These are phyloP conservation scores for Babjeviella inositovora DNA, from an alignment of 805 yeast species.

Conservation along the genomic window DNA sequence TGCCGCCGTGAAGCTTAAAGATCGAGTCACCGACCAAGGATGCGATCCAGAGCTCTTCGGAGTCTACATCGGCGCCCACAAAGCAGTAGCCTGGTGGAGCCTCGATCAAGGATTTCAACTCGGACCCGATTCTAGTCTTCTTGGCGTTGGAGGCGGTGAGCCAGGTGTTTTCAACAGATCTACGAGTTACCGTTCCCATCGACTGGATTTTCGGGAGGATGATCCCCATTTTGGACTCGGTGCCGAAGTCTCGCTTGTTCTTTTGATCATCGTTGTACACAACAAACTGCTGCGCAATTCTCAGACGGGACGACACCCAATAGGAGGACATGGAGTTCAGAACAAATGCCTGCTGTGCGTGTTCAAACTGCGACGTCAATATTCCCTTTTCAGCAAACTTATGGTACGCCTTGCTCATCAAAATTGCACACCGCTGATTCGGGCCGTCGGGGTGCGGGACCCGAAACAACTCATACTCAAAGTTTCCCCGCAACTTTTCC, in stretches of 20 bases:
- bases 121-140: constrained; percentile 75
- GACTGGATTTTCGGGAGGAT: constrained; percentile 75
- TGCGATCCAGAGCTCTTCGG: constrained; percentile 97
- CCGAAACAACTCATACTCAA: constrained; percentile 24
- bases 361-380: constrained; percentile 50
- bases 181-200: constrained; percentile 93
- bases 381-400: constrained; percentile 59
- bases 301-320: constrained; percentile 83
- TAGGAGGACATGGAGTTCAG: constrained; percentile 72
- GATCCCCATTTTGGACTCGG: constrained; percentile 28
- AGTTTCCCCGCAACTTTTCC: constrained; percentile 3
- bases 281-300: constrained; percentile 77
- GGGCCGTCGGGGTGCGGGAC: constrained; percentile 87
- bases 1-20: constrained; percentile 83
- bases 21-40: constrained; percentile 86
- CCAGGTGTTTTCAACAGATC: constrained; percentile 98
- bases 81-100: constrained; percentile 86
- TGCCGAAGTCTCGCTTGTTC: constrained; percentile 7
- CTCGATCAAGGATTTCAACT: constrained; percentile 67
- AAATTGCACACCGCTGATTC: constrained; percentile 48
- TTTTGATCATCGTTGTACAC: constrained; percentile 28
- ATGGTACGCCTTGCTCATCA: constrained; percentile 65
- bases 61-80: constrained; percentile 98
- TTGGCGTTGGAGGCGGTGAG: constrained; percentile 94
- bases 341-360: constrained; percentile 67